These are phyloP conservation scores for Berberis thunbergii DNA, from an alignment of 164 flowering plant genomes.

Conservation along the genomic window DNA sequence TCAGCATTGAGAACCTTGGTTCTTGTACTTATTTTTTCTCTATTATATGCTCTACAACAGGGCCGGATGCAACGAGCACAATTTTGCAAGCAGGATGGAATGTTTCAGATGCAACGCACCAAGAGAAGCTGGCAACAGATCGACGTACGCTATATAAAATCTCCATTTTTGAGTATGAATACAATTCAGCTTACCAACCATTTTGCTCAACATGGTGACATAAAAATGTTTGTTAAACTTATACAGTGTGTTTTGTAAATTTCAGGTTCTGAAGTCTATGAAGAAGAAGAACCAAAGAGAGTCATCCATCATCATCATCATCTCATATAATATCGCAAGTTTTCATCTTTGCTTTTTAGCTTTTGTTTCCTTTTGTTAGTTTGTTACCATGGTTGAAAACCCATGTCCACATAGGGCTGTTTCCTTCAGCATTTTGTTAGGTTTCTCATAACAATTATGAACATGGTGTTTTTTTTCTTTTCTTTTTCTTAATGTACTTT, in stretches of 20 bases:
- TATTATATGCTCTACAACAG: slow-evolving; percentile 21
- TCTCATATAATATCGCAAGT: slow-evolving; percentile 9
- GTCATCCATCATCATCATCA: neutral
- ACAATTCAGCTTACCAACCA: neutral
- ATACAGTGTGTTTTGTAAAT: neutral
- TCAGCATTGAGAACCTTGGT: neutral
- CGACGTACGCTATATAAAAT: slow-evolving; percentile 24
- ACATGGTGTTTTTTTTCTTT: slow-evolving; percentile 13
- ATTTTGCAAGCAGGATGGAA: slow-evolving; percentile 96
- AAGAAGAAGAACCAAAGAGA: slow-evolving; percentile 10
- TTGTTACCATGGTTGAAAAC: slow-evolving; percentile 17
- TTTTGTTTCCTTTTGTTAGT: slow-evolving; percentile 7
- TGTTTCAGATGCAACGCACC: slow-evolving; percentile 95
- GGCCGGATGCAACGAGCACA: slow-evolving; percentile 90
- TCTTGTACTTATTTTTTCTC: neutral
- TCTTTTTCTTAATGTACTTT: slow-evolving; percentile 3
- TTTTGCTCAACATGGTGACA: neutral
- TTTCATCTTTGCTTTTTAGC: slow-evolving; percentile 4
- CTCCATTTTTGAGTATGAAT: slow-evolving; percentile 21
- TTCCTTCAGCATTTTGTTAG: slow-evolving; percentile 26
- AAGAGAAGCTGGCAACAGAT: slow-evolving; percentile 43
- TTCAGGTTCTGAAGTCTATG: slow-evolving; percentile 24
- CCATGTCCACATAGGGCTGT: slow-evolving; percentile 14
- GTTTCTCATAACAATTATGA: slow-evolving; percentile 15
- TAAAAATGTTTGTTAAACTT: neutral